Evolutionary conservation across 2,329 filamentous ascomycete genomes (phyloP).

Genomic region (Sordariomycetes sp.): DNA sequence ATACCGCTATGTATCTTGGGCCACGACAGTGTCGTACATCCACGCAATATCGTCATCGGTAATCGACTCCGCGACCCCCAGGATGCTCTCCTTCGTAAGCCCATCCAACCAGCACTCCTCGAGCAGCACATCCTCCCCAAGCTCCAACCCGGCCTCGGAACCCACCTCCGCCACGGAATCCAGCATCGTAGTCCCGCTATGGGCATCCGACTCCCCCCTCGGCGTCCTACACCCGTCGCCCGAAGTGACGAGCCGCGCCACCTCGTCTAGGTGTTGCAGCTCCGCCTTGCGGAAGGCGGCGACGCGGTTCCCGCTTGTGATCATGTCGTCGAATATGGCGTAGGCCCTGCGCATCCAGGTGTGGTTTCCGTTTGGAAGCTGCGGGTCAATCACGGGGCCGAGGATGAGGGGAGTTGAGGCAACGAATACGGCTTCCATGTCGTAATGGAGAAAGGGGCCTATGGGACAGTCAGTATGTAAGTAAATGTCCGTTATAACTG

Average conservation of each 20-base stretch:
- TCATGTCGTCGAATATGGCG: constrained; percentile 30
- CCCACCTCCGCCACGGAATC: background rate
- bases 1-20: constrained; percentile 25
- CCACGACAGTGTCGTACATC: constrained; percentile 29
- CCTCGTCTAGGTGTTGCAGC: constrained; percentile 27
- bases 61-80: constrained; percentile 33
- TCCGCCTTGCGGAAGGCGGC: constrained; percentile 29
- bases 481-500: too few species aligned
- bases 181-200: background rate
- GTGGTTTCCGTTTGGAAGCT: constrained; percentile 18
- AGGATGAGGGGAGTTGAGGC: constrained; percentile 27
- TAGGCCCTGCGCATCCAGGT: constrained; percentile 26
- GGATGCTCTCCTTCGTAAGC: constrained; percentile 29
- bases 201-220: background rate
- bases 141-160: background rate
- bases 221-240: background rate
- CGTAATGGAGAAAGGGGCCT: constrained; percentile 35
- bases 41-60: constrained; percentile 28
- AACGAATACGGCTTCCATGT: constrained; percentile 28
- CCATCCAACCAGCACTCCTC: constrained; percentile 16
- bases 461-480: background rate
- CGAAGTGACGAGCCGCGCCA: constrained; percentile 14
- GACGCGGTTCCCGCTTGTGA: constrained; percentile 28
- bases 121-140: constrained; percentile 9
- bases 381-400: constrained; percentile 19